Percentiles rank a stretch among this genome's conserved stretches.
phyloP scores from a whole-genome alignment of 2,329 filamentous ascomycete genomes.

The Alternaria panax region DNA sequence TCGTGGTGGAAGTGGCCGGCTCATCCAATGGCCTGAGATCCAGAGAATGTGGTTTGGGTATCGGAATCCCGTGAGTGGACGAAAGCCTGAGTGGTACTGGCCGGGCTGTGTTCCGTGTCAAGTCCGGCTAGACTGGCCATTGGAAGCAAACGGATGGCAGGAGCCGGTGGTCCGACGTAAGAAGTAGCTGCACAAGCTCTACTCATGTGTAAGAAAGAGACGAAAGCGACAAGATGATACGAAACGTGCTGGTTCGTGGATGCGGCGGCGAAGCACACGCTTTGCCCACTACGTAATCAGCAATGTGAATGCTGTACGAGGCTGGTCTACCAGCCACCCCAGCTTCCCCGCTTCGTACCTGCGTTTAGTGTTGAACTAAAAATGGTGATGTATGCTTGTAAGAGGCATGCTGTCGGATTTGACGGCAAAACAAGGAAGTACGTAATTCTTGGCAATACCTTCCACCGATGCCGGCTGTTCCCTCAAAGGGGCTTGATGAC shows the following conservation, averaged over 20 bases:
- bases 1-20: slow-evolving; percentile 26
- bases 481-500: slow-evolving; percentile 15
- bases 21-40: slow-evolving; percentile 35
- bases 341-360: slow-evolving; percentile 10
- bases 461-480: slow-evolving; percentile 7
- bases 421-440: slow-evolving; percentile 3
- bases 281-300: neutral
- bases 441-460: slow-evolving; percentile 12
- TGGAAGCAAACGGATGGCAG: slow-evolving; percentile 34
- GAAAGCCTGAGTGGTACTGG: slow-evolving; percentile 33
- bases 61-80: slow-evolving; percentile 32
- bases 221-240: neutral
- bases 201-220: neutral
- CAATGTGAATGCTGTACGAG: neutral
- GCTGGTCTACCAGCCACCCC: neutral
- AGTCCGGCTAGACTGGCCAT: slow-evolving; percentile 26
- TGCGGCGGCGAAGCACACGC: neutral
- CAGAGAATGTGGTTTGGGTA: slow-evolving; percentile 38
- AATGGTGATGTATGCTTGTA: neutral
- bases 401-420: slow-evolving; percentile 3
- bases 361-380: slow-evolving; percentile 1
- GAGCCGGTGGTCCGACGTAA: slow-evolving; percentile 22
- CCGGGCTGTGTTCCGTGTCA: slow-evolving; percentile 34
- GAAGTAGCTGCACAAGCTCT: neutral
- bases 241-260: neutral